Conservation (phyloP, 2,329 filamentous ascomycete species). For the Verticillium alfalfae region DNA sequence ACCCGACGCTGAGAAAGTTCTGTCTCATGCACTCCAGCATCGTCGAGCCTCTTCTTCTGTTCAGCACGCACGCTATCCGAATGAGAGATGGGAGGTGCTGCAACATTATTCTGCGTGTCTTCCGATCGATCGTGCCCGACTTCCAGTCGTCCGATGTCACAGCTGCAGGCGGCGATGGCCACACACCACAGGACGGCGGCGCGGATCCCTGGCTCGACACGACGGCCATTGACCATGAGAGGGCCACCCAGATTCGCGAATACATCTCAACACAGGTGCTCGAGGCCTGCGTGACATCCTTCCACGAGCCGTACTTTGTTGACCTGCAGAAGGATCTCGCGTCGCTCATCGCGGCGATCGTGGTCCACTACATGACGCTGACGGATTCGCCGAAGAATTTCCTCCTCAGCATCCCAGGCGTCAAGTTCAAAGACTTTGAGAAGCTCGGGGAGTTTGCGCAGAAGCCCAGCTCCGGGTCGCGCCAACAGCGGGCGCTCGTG, state of each 20-base stretch:
- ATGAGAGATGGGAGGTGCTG: conserved; percentile 89
- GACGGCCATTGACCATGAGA: conserved; percentile 44
- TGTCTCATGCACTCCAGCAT: conserved; percentile 73
- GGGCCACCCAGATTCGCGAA: conserved; percentile 68
- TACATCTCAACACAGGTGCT: conserved; percentile 87
- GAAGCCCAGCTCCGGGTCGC: conserved; percentile 53
- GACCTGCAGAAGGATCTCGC: conserved; percentile 92
- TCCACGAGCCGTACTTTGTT: conserved; percentile 95
- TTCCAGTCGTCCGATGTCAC: conserved; percentile 43
- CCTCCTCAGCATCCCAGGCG: conserved; percentile 73
- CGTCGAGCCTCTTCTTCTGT: conserved; percentile 82
- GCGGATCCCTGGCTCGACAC: conserved; percentile 22
- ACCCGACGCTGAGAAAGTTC: conserved; percentile 69
- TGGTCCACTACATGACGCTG: conserved; percentile 66
- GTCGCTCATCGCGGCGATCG: conserved; percentile 77
- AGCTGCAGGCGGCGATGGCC: conserved; percentile 16
- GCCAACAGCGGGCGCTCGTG: conserved; percentile 75
- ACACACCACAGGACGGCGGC: conserved; percentile 1
- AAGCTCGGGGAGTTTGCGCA: conserved; percentile 56
- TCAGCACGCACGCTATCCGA: conserved; percentile 83
- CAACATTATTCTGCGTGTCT: conserved; percentile 77
- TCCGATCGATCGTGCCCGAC: conserved; percentile 77
- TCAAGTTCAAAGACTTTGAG: conserved; percentile 64
- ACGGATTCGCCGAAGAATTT: conserved; percentile 69
- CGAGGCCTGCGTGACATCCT: conserved; percentile 80